A percentile compares a stretch with the other conserved stretches of the same genome.
Conservation (phyloP, 2,329 filamentous ascomycete species). For the Colletotrichum filicis region DNA sequence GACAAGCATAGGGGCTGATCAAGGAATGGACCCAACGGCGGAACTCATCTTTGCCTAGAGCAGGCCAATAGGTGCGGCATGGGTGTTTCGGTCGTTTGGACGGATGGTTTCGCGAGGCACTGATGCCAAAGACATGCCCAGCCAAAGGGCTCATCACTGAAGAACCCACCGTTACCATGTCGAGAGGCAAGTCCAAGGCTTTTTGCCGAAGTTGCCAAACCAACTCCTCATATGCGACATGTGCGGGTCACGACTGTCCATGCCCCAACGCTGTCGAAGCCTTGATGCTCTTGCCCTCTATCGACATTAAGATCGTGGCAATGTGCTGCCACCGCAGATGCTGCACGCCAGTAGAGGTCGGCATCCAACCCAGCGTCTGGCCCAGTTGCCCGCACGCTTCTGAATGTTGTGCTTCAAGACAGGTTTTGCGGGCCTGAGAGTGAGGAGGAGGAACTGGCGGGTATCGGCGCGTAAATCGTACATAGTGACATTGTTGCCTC, state of each 20-base stretch:
- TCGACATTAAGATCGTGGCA: not conserved
- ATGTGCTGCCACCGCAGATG: not conserved
- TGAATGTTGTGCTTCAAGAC: not conserved
- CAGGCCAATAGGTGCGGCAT: not conserved
- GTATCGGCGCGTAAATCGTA: slow-evolving; percentile 33
- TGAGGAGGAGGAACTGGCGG: not conserved
- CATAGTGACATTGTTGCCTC: slow-evolving; percentile 30
- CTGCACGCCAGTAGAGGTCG: not conserved
- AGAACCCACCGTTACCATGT: not conserved
- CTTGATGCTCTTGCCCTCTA: not conserved
- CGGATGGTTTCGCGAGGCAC: not conserved
- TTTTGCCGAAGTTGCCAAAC: not conserved
- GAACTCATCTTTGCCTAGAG: not conserved
- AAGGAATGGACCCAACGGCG: not conserved
- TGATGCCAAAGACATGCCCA: not conserved
- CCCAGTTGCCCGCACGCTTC: not conserved
- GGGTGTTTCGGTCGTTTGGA: not conserved
- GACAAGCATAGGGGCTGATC: not conserved
- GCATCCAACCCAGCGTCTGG: not conserved
- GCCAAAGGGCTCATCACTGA: not conserved
- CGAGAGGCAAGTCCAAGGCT: not conserved
- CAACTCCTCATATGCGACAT: not conserved
- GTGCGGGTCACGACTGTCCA: not conserved
- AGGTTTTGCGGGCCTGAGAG: not conserved
- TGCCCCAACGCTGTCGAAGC: not conserved